Evolutionary conservation across 176 grass and related monocot genomes (phyloP).

Genomic region (Echinochloa phyllopogon): DNA sequence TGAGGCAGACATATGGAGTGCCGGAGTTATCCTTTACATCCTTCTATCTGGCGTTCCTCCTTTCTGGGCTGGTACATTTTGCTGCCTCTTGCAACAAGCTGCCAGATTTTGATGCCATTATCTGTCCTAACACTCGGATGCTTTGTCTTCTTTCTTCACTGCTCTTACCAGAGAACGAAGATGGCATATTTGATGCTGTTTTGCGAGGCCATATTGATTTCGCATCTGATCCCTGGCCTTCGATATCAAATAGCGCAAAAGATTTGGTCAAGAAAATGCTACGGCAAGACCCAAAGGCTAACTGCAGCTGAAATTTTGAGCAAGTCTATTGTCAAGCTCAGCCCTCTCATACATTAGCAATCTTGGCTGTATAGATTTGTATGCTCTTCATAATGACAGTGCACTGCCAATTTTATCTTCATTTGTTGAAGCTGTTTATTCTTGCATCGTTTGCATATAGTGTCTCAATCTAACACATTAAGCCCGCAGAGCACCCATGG

Average conservation of each 20-base stretch:
- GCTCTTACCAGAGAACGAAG: constrained; percentile 75
- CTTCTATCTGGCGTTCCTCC: constrained; percentile 91
- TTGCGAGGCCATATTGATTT: constrained; percentile 82
- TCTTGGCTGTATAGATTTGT: constrained; percentile 8
- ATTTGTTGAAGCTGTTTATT: background rate
- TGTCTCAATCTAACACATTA: constrained; percentile 51
- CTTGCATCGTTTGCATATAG: constrained; percentile 1
- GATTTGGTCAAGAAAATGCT: constrained; percentile 92
- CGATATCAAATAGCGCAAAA: constrained; percentile 69
- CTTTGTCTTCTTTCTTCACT: background rate
- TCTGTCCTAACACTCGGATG: background rate
- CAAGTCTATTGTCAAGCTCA: constrained; percentile 28
- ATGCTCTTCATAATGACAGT: background rate
- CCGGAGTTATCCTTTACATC: constrained; percentile 95
- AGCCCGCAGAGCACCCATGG: constrained; percentile 76
- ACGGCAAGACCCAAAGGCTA: constrained; percentile 74
- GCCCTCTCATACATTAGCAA: background rate
- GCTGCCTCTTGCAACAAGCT: background rate
- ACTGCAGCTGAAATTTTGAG: constrained; percentile 90
- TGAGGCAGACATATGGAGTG: constrained; percentile 94
- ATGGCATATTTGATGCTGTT: constrained; percentile 90
- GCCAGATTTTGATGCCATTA: background rate
- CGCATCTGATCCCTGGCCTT: constrained; percentile 85
- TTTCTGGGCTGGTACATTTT: constrained; percentile 78
- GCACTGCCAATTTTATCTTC: background rate